phyloP scores from a whole-genome alignment of 495 filamentous ascomycete species.

The Neurospora hispaniola region DNA sequence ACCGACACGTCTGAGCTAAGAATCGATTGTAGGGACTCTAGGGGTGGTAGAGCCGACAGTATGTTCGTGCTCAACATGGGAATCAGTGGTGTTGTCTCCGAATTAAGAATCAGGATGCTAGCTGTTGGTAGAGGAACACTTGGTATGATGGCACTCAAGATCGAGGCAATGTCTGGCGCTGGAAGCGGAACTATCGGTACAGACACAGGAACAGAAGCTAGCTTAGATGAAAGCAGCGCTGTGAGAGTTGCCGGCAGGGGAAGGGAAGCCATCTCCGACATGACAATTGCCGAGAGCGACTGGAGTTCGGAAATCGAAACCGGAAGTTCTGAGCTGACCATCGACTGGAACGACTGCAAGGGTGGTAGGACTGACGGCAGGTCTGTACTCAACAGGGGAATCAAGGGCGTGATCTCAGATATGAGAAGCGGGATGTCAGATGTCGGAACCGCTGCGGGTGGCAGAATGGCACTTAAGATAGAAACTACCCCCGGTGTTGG shows the following conservation, averaged over 20 bases:
- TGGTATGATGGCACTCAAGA: background rate
- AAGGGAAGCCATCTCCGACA: constrained; percentile 4
- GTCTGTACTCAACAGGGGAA: constrained; percentile 1
- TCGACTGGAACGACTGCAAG: constrained; percentile 6
- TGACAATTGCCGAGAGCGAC: constrained; percentile 2
- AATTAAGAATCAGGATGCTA: background rate
- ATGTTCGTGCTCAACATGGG: constrained; percentile 1
- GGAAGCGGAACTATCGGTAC: background rate
- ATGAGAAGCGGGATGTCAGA: constrained; percentile 3
- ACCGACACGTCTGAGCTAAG: constrained; percentile 2
- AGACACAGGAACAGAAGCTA: background rate
- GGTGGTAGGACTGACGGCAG: constrained; percentile 2
- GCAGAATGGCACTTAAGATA: constrained; percentile 2
- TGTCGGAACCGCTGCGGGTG: background rate
- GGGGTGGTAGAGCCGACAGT: background rate
- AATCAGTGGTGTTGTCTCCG: background rate
- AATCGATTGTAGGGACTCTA: constrained; percentile 6
- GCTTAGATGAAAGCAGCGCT: background rate
- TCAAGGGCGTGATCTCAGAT: constrained; percentile 4
- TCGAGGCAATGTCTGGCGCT: background rate
- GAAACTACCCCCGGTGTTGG: background rate
- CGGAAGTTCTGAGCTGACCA: constrained; percentile 5
- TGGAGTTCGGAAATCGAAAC: background rate
- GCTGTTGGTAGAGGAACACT: background rate
- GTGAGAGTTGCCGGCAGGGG: background rate